Evolutionary conservation across 2,329 filamentous ascomycete species (phyloP), one percentile per base, ranked within the genome.

Genomic region (Capronia coronata): DNA sequence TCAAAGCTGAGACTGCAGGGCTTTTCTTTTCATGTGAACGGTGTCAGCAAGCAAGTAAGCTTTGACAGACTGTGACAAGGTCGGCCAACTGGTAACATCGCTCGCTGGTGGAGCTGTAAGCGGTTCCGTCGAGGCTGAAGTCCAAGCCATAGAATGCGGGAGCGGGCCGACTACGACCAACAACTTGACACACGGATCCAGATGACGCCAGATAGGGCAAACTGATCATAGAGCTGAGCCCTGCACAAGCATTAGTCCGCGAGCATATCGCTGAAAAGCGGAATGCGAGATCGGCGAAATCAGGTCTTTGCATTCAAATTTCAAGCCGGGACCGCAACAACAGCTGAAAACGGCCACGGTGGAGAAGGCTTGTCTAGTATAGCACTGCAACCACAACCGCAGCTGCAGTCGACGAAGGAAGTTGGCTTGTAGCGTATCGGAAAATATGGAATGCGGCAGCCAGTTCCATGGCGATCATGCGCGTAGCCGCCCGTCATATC

Each of bases 381-480:
- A 11, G 13, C 30, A n/a, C n/a, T n/a, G n/a, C n/a, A n/a, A n/a
- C n/a, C n/a, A n/a, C n/a, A n/a, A n/a, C n/a, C n/a, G n/a, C n/a
- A n/a, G n/a, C n/a, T n/a, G n/a, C n/a, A n/a, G n/a, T n/a, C n/a
- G 6, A 16, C 13, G 16, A 5, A 39, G 25, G 32, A 43, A 44
- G 35, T 45, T 35, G 25, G 27, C 29, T 22, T 32, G 48, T 22
- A 38, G 41, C 48, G 37, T 51, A 42, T 54, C 52, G 52, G 52
- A 54, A 45, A 49, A 49, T 56, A 48, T 52, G 43, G 48, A 53
- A 48, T 49, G 46, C 45, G 39, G 43, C 47, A 46, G 46, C 42
- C 38, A 38, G 37, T 53, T 51, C 51, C 54, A 51, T 42, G 51
- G 46, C 32, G 54, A 54, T 56, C 54, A 56, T 56, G 54, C 44